Percentiles rank a stretch among this genome's conserved stretches.
These are phyloP conservation scores for Penicillium aurantiogriseum DNA, from an alignment of 2,329 filamentous ascomycete species.

Conservation along the genomic window DNA sequence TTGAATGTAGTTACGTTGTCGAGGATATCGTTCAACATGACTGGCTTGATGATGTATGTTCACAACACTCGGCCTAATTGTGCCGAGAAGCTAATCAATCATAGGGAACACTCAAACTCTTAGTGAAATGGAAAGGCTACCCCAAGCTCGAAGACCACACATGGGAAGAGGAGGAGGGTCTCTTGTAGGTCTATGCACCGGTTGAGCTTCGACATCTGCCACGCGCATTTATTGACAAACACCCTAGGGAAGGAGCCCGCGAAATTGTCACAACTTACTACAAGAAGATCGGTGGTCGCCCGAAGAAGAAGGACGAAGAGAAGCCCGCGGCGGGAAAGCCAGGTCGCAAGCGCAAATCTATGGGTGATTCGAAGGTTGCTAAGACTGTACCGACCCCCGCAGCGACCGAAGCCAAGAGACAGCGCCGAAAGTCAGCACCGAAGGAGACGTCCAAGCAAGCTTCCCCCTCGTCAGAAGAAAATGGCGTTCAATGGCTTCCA, in stretches of 20 bases:
- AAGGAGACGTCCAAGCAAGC: slow-evolving; percentile 19
- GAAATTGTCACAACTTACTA: slow-evolving; percentile 45
- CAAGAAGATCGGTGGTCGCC: slow-evolving; percentile 42
- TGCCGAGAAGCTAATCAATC: slow-evolving; percentile 17
- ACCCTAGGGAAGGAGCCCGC: slow-evolving; percentile 38
- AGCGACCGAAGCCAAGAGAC: slow-evolving; percentile 26
- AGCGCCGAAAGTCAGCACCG: slow-evolving; percentile 27
- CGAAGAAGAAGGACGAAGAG: slow-evolving; percentile 27
- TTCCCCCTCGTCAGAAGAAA: slow-evolving; percentile 12
- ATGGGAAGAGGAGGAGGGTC: slow-evolving; percentile 47
- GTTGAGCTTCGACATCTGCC: neutral
- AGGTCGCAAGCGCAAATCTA: slow-evolving; percentile 37
- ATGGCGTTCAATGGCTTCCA: slow-evolving; percentile 38
- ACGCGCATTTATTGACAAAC: slow-evolving; percentile 17
- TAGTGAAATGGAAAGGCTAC: slow-evolving; percentile 51
- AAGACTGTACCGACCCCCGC: slow-evolving; percentile 20
- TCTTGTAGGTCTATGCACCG: slow-evolving; percentile 33
- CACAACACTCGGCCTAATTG: neutral
- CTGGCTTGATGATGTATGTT: slow-evolving; percentile 36
- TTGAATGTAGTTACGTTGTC: slow-evolving; percentile 38
- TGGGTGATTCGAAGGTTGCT: slow-evolving; percentile 29
- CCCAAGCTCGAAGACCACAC: slow-evolving; percentile 45
- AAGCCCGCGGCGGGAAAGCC: slow-evolving; percentile 16
- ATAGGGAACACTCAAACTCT: slow-evolving; percentile 40
- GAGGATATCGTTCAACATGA: slow-evolving; percentile 41